phyloP scores from a whole-genome alignment of 805 yeast genomes.

The Lipomyces sp. region DNA sequence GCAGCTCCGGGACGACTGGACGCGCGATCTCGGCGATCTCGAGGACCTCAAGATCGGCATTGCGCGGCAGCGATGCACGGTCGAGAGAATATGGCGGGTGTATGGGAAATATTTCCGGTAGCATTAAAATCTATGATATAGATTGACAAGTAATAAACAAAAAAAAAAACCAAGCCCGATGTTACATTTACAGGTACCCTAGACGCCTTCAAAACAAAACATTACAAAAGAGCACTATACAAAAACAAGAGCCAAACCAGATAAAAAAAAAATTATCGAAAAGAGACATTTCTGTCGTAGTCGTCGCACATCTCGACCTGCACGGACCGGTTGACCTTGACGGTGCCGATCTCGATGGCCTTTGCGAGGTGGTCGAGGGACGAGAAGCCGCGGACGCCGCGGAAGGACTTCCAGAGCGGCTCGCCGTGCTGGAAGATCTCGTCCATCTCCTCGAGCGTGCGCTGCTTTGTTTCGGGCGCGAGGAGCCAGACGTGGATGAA shows the following conservation, averaged over 20 bases:
- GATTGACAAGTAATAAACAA: neutral
- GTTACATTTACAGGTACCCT: neutral
- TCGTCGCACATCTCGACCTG: slow-evolving; percentile 12
- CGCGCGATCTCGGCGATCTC: slow-evolving; percentile 60
- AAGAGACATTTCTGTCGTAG: neutral
- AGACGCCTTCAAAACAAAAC: neutral
- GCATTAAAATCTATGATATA: neutral
- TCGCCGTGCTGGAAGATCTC: slow-evolving; percentile 43
- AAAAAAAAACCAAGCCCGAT: neutral
- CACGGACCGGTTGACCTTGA: slow-evolving; percentile 6
- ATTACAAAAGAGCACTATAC: neutral
- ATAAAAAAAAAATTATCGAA: neutral
- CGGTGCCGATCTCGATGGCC: slow-evolving; percentile 22
- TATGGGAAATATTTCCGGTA: slow-evolving; percentile 16
- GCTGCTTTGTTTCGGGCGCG: slow-evolving; percentile 89
- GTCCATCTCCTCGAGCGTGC: slow-evolving; percentile 68
- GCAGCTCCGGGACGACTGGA: slow-evolving; percentile 52
- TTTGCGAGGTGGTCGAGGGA: slow-evolving; percentile 16
- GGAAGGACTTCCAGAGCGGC: slow-evolving; percentile 26
- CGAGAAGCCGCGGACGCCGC: neutral
- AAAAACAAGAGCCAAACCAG: neutral
- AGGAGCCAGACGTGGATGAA: slow-evolving; percentile 51
- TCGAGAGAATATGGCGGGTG: slow-evolving; percentile 37
- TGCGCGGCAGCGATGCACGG: slow-evolving; percentile 45
- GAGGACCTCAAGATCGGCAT: slow-evolving; percentile 43